A percentile compares a stretch with the other conserved stretches of the same genome.
Conservation (phyloP, 805 yeast genomes). For the Yamadazyma endophytica region DNA sequence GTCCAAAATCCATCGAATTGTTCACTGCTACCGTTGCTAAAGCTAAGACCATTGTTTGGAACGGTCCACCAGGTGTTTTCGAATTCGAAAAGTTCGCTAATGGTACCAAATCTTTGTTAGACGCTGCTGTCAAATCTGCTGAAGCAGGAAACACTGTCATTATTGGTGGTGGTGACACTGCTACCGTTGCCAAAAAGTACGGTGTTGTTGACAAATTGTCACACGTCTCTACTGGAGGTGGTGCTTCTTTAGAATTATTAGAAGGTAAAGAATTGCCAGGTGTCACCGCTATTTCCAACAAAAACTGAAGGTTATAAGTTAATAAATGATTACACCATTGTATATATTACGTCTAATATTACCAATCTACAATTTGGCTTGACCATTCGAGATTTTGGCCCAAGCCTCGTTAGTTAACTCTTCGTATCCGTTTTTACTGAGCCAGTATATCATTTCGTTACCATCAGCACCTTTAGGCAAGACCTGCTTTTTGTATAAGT, state of each 20-base stretch:
- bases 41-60: conserved; percentile 99
- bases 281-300: conserved; percentile 86
- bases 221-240: conserved; percentile 99
- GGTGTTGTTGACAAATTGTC: conserved; percentile 95
- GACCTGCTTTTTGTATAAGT: conserved; percentile 59
- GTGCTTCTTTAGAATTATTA: conserved; percentile 97
- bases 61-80: conserved; percentile 99
- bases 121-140: conserved; percentile 82
- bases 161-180: conserved; percentile 99
- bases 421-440: conserved; percentile 53
- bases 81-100: conserved; percentile 89
- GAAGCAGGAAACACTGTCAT: conserved; percentile 89
- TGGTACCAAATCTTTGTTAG: conserved; percentile 90
- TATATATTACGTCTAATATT: too few relatives aligned
- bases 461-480: conserved; percentile 65
- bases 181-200: conserved; percentile 97
- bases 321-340: conserved; percentile 1
- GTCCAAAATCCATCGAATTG: conserved; percentile 80
- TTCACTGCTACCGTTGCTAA: conserved; percentile 79
- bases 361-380: conserved; percentile 28
- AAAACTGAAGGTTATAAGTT: conserved; percentile 20
- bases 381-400: conserved; percentile 36
- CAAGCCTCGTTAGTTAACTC: conserved; percentile 56
- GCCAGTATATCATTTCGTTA: conserved; percentile 65
- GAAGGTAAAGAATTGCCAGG: conserved; percentile 99